These are phyloP conservation scores for Cutaneotrichosporon sp. DNA, from an alignment of 1,284 basidiomycete species.

Conservation along the genomic window DNA sequence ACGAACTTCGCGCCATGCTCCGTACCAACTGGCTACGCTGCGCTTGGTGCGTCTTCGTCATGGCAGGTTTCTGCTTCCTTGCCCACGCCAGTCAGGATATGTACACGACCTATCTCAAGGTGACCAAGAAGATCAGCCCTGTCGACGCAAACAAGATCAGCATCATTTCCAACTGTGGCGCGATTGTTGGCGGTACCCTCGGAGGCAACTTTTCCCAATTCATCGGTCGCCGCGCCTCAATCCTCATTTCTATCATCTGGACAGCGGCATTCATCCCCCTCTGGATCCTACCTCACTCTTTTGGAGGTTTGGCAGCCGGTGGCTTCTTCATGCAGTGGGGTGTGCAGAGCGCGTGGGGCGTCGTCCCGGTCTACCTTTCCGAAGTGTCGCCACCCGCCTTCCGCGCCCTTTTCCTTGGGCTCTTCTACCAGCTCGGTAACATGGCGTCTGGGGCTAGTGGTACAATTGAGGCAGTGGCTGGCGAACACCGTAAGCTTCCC, in stretches of 20 bases:
- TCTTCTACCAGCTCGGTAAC: slow-evolving; percentile 65
- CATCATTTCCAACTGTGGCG: slow-evolving; percentile 70
- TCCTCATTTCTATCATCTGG: slow-evolving; percentile 58
- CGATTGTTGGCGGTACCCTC: slow-evolving; percentile 71
- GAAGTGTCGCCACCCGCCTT: slow-evolving; percentile 84
- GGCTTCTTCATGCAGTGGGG: slow-evolving; percentile 73
- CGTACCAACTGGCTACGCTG: slow-evolving; percentile 73
- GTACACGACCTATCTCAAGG: slow-evolving; percentile 32
- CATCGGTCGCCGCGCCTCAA: slow-evolving; percentile 72
- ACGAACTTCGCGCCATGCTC: slow-evolving; percentile 69
- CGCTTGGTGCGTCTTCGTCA: slow-evolving; percentile 65
- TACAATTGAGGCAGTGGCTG: slow-evolving; percentile 86
- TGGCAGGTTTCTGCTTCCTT: slow-evolving; percentile 83
- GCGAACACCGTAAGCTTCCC: slow-evolving; percentile 46
- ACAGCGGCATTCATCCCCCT: slow-evolving; percentile 58
- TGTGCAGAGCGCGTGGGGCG: slow-evolving; percentile 67
- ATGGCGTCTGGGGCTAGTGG: slow-evolving; percentile 86
- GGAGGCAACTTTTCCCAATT: slow-evolving; percentile 79
- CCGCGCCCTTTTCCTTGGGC: slow-evolving; percentile 86
- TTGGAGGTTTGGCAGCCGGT: slow-evolving; percentile 46
- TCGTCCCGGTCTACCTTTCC: slow-evolving; percentile 60
- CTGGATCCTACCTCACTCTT: slow-evolving; percentile 70
- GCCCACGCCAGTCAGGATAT: slow-evolving; percentile 62
- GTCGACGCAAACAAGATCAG: slow-evolving; percentile 73
- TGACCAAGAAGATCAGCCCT: slow-evolving; percentile 25